Base-by-base conservation (phyloP, 371 early-diverging fungal species). In the Syncephalastrum monosporum region DNA sequence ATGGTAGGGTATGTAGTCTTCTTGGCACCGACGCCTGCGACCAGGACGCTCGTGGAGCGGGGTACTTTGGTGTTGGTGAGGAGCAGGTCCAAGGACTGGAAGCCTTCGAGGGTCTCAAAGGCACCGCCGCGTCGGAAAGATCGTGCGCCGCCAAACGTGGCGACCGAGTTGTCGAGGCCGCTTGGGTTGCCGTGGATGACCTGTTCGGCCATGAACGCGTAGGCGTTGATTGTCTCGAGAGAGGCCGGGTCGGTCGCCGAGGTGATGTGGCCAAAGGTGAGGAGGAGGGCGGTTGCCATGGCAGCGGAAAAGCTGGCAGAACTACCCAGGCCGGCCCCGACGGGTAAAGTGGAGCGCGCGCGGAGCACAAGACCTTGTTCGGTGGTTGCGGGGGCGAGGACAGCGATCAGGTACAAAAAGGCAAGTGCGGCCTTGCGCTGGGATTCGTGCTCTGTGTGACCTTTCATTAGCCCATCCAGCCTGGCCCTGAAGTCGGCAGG, bases 271-370 rank as follows among this genome's bases (percentile, higher is more conserved):
- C 71, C 65, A 54, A 76, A 64, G 1, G 81, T 75, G 15, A 85
- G 64, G 53, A 96, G 74, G 27, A 98, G 61, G 3, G 89, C 87
- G 0, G 94, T 81, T 2, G 93, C 79, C n/a, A 95, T 57, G 15
- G 79, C 83, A 13, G 93, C 94, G 47, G 89, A 85, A 70, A 85
- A 96, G 10, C 97, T 85, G 1, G 99, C 99, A 5, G 97, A 96
- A 5, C 95, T 95, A 3, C 99, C 99, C 13, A 98, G 82, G 1
- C 99, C 99, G 15, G 96, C 88, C 17, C 97, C 95, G n/a, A 97
- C 90, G 3, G 98, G 98, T 5, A 98, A 60, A 33, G 72, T 69
- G 1, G 96, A 94, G 13, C 87, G 74, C 21, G 93, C 84, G 51
- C 69, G 65, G 25, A 93, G 59, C 5, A 81, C 82, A 42, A 91